Evolutionary conservation across 2,329 filamentous ascomycete genomes (phyloP), one percentile per base, ranked within the genome.

Genomic region (Capronia coronata): DNA sequence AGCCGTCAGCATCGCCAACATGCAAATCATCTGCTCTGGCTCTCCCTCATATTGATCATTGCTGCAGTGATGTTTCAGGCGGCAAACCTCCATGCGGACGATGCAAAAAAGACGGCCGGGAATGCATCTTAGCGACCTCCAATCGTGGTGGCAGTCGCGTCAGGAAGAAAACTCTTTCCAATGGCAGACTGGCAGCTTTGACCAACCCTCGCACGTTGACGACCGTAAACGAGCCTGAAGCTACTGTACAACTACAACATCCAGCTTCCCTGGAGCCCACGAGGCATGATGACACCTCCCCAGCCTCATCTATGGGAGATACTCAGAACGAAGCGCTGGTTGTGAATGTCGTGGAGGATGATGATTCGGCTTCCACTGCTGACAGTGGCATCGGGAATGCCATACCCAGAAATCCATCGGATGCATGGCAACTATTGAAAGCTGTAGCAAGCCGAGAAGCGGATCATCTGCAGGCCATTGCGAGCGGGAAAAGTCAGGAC

Each of bases 91-190:
- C 78, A 21, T 82, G 78, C 57, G 71, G 77, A 44, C 68, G 78
- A 47, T 82, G 78, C 64, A 72, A 76, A 54, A 73, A 74, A 57
- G 77, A 80, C 55, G 69, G 72, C 49, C 75, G 76, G 45, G 76
- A 80, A 52, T 82, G 78, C 61, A 71, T 81, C 9, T 70, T 81
- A 16, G 78, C 77, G 6, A 74, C 75, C 38, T 79, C 76, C 41
- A 80, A 80, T 60, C 74, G 78, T 47, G 78, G 78, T 39, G 78
- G 78, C 11, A 71, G 77, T 48, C 72, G 78, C 40, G 72, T 80
- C 49, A 73, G 77, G 46, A 78, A 77, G 60, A 77, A 76, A 60
- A 71, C 67, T 55, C 16, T 52, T 27, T 52, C 49, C 14, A 47
- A 43, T 18, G 37, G 9, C 32, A 43, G 8, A 44, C 11, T 47